A percentile compares a stretch with the other conserved stretches of the same genome.
phyloP scores from a whole-genome alignment of 257 asterid genomes.

The Perilla frutescens region DNA sequence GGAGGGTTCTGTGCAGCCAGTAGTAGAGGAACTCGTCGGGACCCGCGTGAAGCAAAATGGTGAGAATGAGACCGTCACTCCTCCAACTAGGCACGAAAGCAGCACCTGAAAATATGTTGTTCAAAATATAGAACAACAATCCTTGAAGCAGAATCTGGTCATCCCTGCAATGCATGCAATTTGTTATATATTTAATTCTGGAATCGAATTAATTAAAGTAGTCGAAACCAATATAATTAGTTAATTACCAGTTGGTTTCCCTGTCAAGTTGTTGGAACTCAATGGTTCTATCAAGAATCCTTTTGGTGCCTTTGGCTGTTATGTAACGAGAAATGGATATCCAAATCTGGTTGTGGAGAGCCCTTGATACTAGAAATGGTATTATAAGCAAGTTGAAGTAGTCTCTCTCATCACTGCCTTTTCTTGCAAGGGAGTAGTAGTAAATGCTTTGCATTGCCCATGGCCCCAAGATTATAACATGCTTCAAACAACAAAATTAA shows the following conservation, averaged over 20 bases:
- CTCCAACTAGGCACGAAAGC: too few relatives aligned
- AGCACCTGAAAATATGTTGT: too few relatives aligned
- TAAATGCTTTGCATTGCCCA: constrained; percentile 49
- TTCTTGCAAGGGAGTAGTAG: constrained; percentile 32
- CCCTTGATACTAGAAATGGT: constrained; percentile 52
- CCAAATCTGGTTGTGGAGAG: constrained; percentile 67
- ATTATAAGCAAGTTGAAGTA: constrained; percentile 38
- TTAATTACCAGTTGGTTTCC: constrained; percentile 62
- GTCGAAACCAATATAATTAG: not conserved
- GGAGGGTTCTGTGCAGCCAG: too few relatives aligned
- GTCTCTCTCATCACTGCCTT: constrained; percentile 44
- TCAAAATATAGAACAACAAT: too few relatives aligned
- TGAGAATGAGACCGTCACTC: too few relatives aligned
- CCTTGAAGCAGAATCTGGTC: not conserved
- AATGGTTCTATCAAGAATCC: constrained; percentile 58
- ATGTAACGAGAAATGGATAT: constrained; percentile 57
- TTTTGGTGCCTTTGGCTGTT: constrained; percentile 61
- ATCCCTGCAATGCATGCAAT: too few relatives aligned
- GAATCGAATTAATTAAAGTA: too few relatives aligned
- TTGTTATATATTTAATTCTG: too few relatives aligned
- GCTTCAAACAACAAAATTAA: constrained; percentile 32
- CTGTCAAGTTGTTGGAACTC: constrained; percentile 79
- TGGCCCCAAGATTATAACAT: constrained; percentile 58
- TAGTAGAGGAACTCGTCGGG: too few relatives aligned
- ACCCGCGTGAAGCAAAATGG: too few relatives aligned